Evolutionary conservation across 2,329 filamentous ascomycete genomes (phyloP), one percentile per base, ranked within the genome.

Genomic region (Aspergillus sp.): DNA sequence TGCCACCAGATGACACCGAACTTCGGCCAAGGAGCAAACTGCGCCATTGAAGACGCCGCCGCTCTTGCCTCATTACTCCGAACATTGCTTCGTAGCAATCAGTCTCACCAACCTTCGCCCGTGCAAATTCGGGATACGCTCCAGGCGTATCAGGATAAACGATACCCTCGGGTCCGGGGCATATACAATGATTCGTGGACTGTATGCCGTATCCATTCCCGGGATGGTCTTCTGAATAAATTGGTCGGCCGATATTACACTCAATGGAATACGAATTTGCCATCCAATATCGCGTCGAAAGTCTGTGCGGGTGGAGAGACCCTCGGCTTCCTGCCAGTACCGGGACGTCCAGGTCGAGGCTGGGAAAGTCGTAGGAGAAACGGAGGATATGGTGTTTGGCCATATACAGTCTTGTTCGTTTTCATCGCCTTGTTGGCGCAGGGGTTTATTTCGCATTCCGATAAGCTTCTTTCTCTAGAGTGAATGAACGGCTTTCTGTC

Each of bases 11-110:
- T 76, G 70, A 72, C 71, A 7, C 67, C 69, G 1, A 75, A 73
- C 39, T 52, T 66, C 15, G 76, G 75, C 8, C 75, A 77, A 64
- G 76, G 76, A 0, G 76, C 72, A 15, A 79, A 78, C 59, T 68
- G 64, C n/a, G 74, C 75, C 1, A 75, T 78, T 15, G 76, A 79
- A 60, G 70, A 69, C 52, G 74, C 70, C 3, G 75, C 75, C 5
- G 64, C 65, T 9, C 61, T 77, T 4, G 67, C 72, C 15, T 37
- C 35, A 12, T 37, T 37, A 37, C 12, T 37, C 35, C 35, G 6
- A 11, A 75, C 74, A 37, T 60, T 65, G 11, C 59, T 77, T 4
- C 68, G 31, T 45, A 47, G 1, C 40, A 61, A n/a, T 35, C 46
- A 15, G 8, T 19, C 15, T 19, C n/a, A 31, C 7, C 35, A 45